A percentile compares a stretch with the other conserved stretches of the same genome.
Evolutionary conservation across 257 asterid species (phyloP).

Genomic region (Cinchona pubescens): DNA sequence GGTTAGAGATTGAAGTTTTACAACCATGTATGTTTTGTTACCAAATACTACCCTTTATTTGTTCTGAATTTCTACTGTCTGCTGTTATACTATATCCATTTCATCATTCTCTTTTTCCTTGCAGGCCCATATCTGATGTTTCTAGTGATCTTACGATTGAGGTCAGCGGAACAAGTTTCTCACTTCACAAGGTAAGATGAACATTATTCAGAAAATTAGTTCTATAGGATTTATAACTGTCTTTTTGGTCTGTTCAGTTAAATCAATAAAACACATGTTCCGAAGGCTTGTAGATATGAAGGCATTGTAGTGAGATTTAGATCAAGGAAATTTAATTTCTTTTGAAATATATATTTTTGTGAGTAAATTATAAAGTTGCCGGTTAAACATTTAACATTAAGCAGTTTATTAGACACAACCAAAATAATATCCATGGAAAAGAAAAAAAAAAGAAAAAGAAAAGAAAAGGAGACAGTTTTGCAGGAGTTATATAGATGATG

Average conservation of each 20-base stretch:
- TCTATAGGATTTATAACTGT: no score
- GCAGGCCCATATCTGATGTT: conserved; percentile 97
- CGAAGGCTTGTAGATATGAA: background rate
- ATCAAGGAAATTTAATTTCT: background rate
- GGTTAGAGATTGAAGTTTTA: conserved; percentile 1
- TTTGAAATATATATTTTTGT: no score
- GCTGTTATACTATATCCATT: background rate
- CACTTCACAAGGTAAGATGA: conserved; percentile 82
- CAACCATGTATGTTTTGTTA: conserved; percentile 15
- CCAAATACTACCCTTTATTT: background rate
- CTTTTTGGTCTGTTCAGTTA: background rate
- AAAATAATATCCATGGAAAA: background rate
- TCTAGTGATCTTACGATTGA: conserved; percentile 92
- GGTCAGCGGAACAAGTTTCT: conserved; percentile 66
- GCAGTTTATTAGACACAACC: background rate
- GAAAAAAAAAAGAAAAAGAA: background rate
- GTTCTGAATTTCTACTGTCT: conserved; percentile 1
- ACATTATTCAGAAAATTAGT: background rate
- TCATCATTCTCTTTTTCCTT: conserved; percentile 11
- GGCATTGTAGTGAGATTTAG: background rate
- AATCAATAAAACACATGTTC: background rate
- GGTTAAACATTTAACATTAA: background rate
- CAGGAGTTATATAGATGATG: background rate
- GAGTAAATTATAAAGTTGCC: background rate
- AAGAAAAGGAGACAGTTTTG: background rate